Conservation (phyloP, 176 grass and related monocot species). For the Canna indica region DNA sequence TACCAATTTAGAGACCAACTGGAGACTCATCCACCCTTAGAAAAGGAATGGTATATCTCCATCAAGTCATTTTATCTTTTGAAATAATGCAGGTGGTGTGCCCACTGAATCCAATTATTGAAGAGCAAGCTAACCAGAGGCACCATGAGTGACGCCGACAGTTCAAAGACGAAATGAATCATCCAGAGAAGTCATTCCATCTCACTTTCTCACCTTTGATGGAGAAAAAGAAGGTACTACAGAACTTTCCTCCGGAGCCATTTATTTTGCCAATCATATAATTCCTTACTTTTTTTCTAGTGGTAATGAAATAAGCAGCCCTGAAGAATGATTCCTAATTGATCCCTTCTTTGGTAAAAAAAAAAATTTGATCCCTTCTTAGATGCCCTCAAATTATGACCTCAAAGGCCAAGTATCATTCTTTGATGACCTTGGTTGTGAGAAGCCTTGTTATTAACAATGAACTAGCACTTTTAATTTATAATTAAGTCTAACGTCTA, state of each 20-base stretch:
- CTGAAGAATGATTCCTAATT: background rate
- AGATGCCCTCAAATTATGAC: background rate
- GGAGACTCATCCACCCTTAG: background rate
- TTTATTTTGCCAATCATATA: no score
- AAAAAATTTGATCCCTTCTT: no score
- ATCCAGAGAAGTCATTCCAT: background rate
- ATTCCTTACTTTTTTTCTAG: no score
- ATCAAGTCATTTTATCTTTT: background rate
- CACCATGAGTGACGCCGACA: background rate
- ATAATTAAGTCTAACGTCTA: background rate
- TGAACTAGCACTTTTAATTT: background rate
- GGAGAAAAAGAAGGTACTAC: background rate
- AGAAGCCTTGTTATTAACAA: background rate
- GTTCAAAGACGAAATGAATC: background rate
- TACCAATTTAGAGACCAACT: background rate
- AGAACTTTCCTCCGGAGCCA: background rate
- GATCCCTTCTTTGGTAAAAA: no score
- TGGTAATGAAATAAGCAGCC: no score
- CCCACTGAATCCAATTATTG: conserved; percentile 2
- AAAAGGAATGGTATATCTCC: background rate
- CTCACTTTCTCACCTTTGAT: background rate
- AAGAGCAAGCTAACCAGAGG: background rate
- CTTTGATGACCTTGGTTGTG: background rate
- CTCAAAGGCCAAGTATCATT: background rate
- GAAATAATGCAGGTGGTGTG: background rate